Percentiles rank a stretch among this genome's conserved stretches.
Evolutionary conservation across 495 filamentous ascomycete species (phyloP).

Genomic region (Peziza echinospora): DNA sequence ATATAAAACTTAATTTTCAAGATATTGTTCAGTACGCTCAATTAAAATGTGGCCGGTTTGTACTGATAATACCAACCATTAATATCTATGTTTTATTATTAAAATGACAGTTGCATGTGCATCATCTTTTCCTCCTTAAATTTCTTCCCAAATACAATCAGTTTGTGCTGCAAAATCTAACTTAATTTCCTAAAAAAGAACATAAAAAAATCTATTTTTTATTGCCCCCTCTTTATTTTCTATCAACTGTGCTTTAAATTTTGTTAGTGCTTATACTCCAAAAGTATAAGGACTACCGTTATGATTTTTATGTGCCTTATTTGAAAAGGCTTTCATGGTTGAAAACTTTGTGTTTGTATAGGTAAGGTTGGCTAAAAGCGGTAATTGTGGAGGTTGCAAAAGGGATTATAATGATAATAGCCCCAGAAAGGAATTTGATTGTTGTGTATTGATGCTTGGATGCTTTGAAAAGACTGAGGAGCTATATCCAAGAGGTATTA

Average conservation of each 20-base stretch:
- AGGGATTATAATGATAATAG: neutral
- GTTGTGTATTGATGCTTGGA: neutral
- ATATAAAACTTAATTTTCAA: no score
- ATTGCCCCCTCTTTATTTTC: neutral
- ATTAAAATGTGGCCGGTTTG: neutral
- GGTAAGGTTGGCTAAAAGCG: neutral
- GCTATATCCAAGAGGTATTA: neutral
- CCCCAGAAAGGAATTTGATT: neutral
- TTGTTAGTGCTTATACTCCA: neutral
- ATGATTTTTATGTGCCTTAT: neutral
- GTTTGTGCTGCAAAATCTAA: slow-evolving; percentile 1
- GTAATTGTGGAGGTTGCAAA: neutral
- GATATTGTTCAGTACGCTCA: no score
- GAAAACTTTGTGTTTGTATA: neutral
- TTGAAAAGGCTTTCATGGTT: neutral
- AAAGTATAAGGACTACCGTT: neutral
- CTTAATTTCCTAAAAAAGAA: slow-evolving; percentile 1
- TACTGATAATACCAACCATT: neutral
- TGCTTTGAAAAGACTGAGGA: neutral
- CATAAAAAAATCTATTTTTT: slow-evolving; percentile 2
- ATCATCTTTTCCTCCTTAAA: neutral
- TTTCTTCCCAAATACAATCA: slow-evolving; percentile 1
- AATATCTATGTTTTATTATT: neutral
- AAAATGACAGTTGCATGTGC: neutral
- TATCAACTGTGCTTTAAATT: neutral